Evolutionary conservation across 140 eudicot genomes (phyloP), one percentile per base, ranked within the genome.

Genomic region (Artemisia princeps): DNA sequence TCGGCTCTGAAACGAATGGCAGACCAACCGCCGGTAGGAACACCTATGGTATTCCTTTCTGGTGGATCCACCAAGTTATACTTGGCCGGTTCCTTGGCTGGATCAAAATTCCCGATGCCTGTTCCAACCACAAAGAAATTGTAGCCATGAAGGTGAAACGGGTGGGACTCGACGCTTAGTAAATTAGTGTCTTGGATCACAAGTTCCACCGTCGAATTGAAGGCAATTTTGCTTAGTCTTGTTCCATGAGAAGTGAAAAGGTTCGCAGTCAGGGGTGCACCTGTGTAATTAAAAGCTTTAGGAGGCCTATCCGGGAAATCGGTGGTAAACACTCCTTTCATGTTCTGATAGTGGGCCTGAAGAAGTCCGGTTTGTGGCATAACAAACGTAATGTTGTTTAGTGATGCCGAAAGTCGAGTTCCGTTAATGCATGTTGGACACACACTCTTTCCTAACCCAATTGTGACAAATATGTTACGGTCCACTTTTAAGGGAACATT

Each of bases 1-100:
- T 82, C 81, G 0, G 86, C 88, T 58, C 73, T 77, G 56, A 82
- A 86, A 0, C 90, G 78, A 26, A 86, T 86, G 2, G 95, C 90
- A 3, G 90, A 77, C 95, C 95, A 86, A 55, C 95, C 95, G 22
- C 87, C 87, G 0, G 90, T 87, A 2, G 90, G 95, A 66, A 87
- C 90, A 14, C 90, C 86, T 0, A 87, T 84, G 0, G 87, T 87
- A 48, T 87, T 84, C 48, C 90, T 81, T 66, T 84, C 90, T 0
- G 88, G 88, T 0, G 95, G 95, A 64, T 87, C 90, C 62, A 87
- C 82, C 82, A 84, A 75, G 80, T 87, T 87, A 69, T 67, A 87
- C 14, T 74, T 87, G 2, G 87, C 80, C 0, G 86, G 86, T 65
- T 87, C 95, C 56, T 76, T 87, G 11, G 68, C 55, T 4, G 84